Evolutionary conservation across 2,329 filamentous ascomycete species (phyloP).

Genomic region (Trichoderma sp.): DNA sequence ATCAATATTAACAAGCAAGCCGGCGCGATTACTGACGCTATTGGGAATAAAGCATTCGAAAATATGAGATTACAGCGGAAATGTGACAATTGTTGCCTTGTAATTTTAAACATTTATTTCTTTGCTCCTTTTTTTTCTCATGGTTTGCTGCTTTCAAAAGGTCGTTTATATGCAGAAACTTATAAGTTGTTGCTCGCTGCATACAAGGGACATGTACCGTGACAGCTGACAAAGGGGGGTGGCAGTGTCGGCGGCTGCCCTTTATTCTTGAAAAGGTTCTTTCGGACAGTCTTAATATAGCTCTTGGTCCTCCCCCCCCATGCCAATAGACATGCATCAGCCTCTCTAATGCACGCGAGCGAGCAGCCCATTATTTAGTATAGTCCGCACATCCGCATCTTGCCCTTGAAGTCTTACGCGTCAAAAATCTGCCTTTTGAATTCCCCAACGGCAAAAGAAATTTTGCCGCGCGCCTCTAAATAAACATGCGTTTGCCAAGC

Average conservation of each 20-base stretch:
- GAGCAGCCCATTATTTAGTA: neutral
- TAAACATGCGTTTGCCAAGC: neutral
- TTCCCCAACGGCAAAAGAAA: neutral
- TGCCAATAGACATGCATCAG: neutral
- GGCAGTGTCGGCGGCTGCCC: slow-evolving; percentile 10
- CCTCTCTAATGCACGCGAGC: neutral
- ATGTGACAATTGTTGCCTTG: neutral
- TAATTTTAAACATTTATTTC: neutral
- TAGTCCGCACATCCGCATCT: neutral
- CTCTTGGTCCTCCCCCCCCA: neutral
- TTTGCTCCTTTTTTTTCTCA: neutral
- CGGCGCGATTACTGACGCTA: neutral
- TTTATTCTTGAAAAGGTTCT: neutral
- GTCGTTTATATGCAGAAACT: neutral
- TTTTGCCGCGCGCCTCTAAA: neutral
- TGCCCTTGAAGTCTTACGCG: neutral
- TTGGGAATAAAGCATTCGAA: neutral
- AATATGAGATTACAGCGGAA: neutral
- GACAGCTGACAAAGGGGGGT: slow-evolving; percentile 16
- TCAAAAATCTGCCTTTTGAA: neutral
- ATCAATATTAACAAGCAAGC: neutral
- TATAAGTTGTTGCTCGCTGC: too few species aligned
- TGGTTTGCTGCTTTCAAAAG: too few species aligned
- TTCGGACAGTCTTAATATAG: neutral
- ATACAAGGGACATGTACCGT: neutral